Conservation (phyloP, 352 stramenopile genomes). For the Pythium chondricola region DNA sequence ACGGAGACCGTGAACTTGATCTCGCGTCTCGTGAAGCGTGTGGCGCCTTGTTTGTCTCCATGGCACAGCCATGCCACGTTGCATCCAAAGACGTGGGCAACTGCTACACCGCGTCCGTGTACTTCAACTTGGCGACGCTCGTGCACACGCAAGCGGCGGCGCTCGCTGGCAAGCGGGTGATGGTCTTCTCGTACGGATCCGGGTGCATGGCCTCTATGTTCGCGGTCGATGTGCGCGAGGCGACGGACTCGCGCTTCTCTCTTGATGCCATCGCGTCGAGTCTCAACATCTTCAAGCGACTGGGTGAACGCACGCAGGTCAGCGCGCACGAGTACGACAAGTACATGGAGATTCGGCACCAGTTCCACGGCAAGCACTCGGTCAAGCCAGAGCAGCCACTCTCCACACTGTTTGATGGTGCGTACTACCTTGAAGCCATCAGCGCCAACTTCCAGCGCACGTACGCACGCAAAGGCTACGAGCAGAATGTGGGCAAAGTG, state of each 20-base stretch:
- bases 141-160: constrained; percentile 49
- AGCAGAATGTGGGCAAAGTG: background rate
- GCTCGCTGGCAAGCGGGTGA: constrained; percentile 68
- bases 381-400: constrained; percentile 71
- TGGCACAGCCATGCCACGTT: constrained; percentile 80
- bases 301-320: constrained; percentile 76
- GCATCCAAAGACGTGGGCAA: constrained; percentile 92
- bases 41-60: constrained; percentile 63
- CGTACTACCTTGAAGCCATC: constrained; percentile 91
- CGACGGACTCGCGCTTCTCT: constrained; percentile 58
- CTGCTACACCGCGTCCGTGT: constrained; percentile 96
- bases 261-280: constrained; percentile 82
- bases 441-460: constrained; percentile 84
- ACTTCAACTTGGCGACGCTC: constrained; percentile 93
- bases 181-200: constrained; percentile 97
- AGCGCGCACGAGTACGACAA: constrained; percentile 88
- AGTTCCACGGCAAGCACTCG: constrained; percentile 63
- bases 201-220: constrained; percentile 97
- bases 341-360: constrained; percentile 88
- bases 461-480: constrained; percentile 67
- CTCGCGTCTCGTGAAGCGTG: constrained; percentile 76
- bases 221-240: constrained; percentile 36
- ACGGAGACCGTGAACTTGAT: constrained; percentile 89
- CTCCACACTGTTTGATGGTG: constrained; percentile 57
- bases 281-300: constrained; percentile 77